Conservation (phyloP, 257 asterid species). For the Solanum piurae region DNA sequence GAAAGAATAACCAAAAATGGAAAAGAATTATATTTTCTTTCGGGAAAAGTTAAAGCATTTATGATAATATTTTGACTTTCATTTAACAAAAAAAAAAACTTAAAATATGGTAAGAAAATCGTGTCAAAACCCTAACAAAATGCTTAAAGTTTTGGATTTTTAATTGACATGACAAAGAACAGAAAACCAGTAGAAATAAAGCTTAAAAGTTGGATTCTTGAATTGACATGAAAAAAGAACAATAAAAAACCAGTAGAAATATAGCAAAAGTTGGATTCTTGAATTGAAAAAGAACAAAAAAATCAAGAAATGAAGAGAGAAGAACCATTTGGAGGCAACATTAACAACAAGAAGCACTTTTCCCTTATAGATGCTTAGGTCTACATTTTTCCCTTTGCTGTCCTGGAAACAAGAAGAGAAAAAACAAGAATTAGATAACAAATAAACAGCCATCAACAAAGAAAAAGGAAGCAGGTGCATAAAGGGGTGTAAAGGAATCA, state of each 20-base stretch:
- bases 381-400: constrained; percentile 52
- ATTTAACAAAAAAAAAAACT: no score
- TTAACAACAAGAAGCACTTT: constrained; percentile 84
- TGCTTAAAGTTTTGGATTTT: background rate
- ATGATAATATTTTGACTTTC: background rate
- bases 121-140: background rate
- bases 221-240: background rate
- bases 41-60: background rate
- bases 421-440: background rate
- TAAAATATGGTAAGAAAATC: background rate
- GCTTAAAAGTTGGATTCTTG: background rate
- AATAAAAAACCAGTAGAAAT: background rate
- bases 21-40: background rate
- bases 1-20: background rate
- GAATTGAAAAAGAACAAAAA: background rate
- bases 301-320: background rate
- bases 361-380: constrained; percentile 55
- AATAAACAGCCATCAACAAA: background rate
- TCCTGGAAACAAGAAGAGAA: constrained; percentile 28
- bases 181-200: background rate
- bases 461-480: background rate
- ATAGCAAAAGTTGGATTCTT: background rate
- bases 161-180: background rate
- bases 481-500: constrained; percentile 2
- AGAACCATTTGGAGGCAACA: constrained; percentile 95